Conservation (phyloP, 1,284 basidiomycete species). For the Vanrija sp. region DNA sequence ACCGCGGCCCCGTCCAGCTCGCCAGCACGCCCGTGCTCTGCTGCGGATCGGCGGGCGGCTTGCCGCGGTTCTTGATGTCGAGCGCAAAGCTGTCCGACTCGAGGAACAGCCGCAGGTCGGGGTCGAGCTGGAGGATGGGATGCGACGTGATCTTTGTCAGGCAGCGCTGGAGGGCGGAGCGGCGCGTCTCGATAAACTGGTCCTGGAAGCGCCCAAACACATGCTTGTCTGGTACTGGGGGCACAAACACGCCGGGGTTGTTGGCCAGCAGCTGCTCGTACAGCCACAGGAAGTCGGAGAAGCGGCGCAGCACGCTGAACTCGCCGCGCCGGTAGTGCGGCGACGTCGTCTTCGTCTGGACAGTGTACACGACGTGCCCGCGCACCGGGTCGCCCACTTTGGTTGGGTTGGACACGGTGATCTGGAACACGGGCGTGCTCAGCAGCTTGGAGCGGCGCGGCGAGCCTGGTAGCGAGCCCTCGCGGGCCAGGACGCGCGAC, state of each 20-base stretch:
- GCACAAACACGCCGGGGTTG: slow-evolving; percentile 96
- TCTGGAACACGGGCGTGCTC: slow-evolving; percentile 55
- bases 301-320: slow-evolving; percentile 88
- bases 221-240: slow-evolving; percentile 94
- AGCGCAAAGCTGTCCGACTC: slow-evolving; percentile 79
- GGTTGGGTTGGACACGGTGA: slow-evolving; percentile 87
- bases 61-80: slow-evolving; percentile 57
- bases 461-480: slow-evolving; percentile 9
- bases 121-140: slow-evolving; percentile 75
- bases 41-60: slow-evolving; percentile 7
- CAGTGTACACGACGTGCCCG: slow-evolving; percentile 90
- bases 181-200: slow-evolving; percentile 78
- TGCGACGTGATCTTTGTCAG: slow-evolving; percentile 84
- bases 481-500: not conserved
- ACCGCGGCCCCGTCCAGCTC: slow-evolving; percentile 74
- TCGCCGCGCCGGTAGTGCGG: slow-evolving; percentile 71
- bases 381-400: slow-evolving; percentile 88
- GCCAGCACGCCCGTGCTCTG: slow-evolving; percentile 61
- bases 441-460: slow-evolving; percentile 18
- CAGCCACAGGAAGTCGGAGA: slow-evolving; percentile 96
- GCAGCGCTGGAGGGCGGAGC: slow-evolving; percentile 80
- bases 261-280: slow-evolving; percentile 84
- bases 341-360: slow-evolving; percentile 83
- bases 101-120: slow-evolving; percentile 80
- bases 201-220: slow-evolving; percentile 78